These are phyloP conservation scores for Recurvomyces mirabilis DNA, from an alignment of 495 filamentous ascomycete species.

Conservation along the genomic window DNA sequence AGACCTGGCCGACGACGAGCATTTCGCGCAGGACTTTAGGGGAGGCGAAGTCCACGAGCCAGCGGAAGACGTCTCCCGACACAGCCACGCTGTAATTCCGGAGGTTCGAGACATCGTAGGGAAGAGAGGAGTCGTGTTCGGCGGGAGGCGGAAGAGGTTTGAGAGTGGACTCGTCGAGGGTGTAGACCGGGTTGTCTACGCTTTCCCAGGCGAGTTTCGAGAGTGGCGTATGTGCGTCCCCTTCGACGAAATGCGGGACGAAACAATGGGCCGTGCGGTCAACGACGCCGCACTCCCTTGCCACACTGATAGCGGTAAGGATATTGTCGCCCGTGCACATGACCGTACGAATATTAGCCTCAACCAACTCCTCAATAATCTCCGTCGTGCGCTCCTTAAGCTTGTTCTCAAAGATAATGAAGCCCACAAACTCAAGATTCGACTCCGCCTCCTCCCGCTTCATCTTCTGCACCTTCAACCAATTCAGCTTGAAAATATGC, in stretches of 20 bases:
- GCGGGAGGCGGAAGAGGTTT: constrained; percentile 60
- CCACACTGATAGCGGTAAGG: constrained; percentile 91
- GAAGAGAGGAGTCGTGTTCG: constrained; percentile 68
- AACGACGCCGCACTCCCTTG: constrained; percentile 80
- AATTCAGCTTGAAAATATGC: constrained; percentile 72
- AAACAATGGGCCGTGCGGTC: constrained; percentile 75
- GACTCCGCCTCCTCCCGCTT: constrained; percentile 73
- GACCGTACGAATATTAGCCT: constrained; percentile 75
- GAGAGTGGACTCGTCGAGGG: constrained; percentile 65
- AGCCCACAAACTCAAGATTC: constrained; percentile 75
- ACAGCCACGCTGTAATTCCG: constrained; percentile 79
- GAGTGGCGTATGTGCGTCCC: constrained; percentile 53
- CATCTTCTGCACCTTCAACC: constrained; percentile 92
- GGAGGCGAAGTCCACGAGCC: constrained; percentile 83
- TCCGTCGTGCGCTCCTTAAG: constrained; percentile 70
- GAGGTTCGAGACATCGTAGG: constrained; percentile 67
- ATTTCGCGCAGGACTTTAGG: constrained; percentile 65
- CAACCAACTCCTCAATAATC: constrained; percentile 70
- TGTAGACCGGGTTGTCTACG: constrained; percentile 67
- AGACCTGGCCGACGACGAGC: constrained; percentile 85
- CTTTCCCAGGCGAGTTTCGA: constrained; percentile 78
- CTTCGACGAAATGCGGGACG: constrained; percentile 75
- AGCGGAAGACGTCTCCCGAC: constrained; percentile 88
- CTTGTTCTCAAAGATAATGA: constrained; percentile 99
- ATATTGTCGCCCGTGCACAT: constrained; percentile 99